Evolutionary conservation across 257 asterid species (phyloP), one percentile per base, ranked within the genome.

Genomic region (Cynanchum wilfordii): DNA sequence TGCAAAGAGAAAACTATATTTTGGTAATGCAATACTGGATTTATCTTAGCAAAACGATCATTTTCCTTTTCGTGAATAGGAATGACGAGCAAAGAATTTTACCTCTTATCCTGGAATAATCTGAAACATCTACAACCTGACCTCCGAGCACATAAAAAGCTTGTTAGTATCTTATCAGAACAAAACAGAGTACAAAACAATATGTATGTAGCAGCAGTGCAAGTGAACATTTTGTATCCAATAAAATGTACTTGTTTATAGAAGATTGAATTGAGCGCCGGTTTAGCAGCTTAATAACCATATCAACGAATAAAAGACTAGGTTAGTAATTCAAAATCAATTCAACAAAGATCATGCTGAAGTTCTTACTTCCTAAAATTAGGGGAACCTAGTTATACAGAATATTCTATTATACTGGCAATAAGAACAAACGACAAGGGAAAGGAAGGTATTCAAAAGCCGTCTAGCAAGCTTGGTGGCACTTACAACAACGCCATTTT

Each of bases 81-180:
- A 66, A 81, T 66, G 64, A 20, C 56, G 66, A 71, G 66, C 54
- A 73, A 65, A 73, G 69, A 42, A 29, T 42, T 25, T 75, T 85
- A 93, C 98, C 98, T 90, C 98, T 88, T 75, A 93, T 89, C 79
- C 98, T 89, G 70, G 97, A 96, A 84, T 83, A 84, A 75, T 87
- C 84, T 47, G 98, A 91, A 79, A 93, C 92, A 85, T 93, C 96
- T 78, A 86, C 93, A 74, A 89, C 97, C 98, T 93, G 80, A 62
- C 68, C 69, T 74, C 54, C 49, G 50, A 64, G 76, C 36, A 38
- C 24, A 76, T 50, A 40, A 76, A 76, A 38, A 10, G 49, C 68
- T 27, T 54, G 55, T 45, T 56, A 67, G 56, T 24, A 44, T 15
- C 33, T 52, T 16, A 5, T 1, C n/a, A 70, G 42, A 7, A 27